Base-by-base conservation (phyloP, 192 early-diverging fungal species). In the Lunasporangiospora selenospora region DNA sequence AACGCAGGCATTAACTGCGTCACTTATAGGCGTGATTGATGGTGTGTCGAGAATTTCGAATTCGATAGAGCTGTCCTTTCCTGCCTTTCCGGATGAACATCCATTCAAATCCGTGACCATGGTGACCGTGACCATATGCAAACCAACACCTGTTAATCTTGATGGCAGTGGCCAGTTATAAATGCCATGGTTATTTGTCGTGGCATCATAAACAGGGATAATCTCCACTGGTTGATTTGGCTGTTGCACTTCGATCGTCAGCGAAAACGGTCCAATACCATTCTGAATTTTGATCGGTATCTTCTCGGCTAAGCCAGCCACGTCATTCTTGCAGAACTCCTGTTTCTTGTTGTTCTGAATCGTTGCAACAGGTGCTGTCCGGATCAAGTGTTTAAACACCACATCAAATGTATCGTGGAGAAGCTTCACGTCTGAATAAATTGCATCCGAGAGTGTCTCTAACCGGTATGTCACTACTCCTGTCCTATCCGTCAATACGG, bases 31-130 rank as follows among this genome's bases (percentile, higher is more conserved):
- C 6, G 58, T 61, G 19, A 70, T 70, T 10, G 48, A 55, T 15
- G 66, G 66, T 0, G 66, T 70, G 7, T 54, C 57, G 58, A 70
- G 24, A 31, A 70, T 60, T 16, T 70, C 66, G 49, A 70, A 70
- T 16, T 70, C 58, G 10, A 70, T 58, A 5, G 45, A 47, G 11
- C 23, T 27, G 45, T 47, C 23, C 12, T 45, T 48, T 36, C 51
- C 57, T 27, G 36, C 36, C 8, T 32, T 42, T 29, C 58, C 39
- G 16, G 43, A 43, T 16, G 66, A 70, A 13, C 66, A 70, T 50
- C 66, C 66, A 50, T 55, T 70, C 6, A 53, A 33, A 26, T 70
- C 66, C 38, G 58, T 27, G 24, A 70, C 66, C 1, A 49, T 48
- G 6, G 61, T 36, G 9, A 70, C 58, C n/a, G 66, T 55, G 16